phyloP scores from a whole-genome alignment of 306 rosid species.

The Prinsepia uniflora region DNA sequence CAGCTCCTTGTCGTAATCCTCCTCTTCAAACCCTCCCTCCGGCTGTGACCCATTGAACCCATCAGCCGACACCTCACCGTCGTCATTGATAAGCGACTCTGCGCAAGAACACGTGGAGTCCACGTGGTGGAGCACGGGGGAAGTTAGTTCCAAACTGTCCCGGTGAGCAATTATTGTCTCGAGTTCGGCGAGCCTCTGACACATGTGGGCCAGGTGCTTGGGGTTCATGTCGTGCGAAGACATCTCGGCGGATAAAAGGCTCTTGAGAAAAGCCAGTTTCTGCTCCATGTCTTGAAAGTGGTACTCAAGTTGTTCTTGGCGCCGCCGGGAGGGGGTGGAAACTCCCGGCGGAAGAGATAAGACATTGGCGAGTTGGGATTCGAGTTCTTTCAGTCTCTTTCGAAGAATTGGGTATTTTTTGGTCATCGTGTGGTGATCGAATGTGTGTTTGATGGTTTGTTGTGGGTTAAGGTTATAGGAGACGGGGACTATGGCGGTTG shows the following conservation, averaged over 20 bases:
- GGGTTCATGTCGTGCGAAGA: too few relatives aligned
- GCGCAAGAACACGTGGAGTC: conserved; percentile 43
- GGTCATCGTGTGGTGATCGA: conserved; percentile 20
- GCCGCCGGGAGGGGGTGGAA: background rate
- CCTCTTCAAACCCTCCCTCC: background rate
- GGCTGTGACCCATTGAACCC: background rate
- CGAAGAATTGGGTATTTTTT: conserved; percentile 24
- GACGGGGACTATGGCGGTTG: background rate
- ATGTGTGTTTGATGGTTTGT: too few relatives aligned
- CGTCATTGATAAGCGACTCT: conserved; percentile 39
- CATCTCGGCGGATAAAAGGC: conserved; percentile 38
- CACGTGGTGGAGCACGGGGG: background rate
- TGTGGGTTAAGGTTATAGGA: too few relatives aligned
- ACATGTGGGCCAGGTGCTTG: conserved; percentile 30
- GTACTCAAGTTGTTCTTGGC: background rate
- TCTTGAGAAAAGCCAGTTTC: conserved; percentile 30
- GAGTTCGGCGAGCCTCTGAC: conserved; percentile 13
- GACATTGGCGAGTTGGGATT: conserved; percentile 14
- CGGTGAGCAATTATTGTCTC: conserved; percentile 20
- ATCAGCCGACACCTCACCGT: conserved; percentile 15
- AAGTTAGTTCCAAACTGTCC: background rate
- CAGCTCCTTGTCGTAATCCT: conserved; percentile 22
- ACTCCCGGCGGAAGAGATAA: conserved; percentile 14
- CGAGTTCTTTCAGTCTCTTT: conserved; percentile 38
- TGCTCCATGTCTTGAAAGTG: conserved; percentile 25